Base-by-base conservation (phyloP, 2,329 filamentous ascomycete species). In the Ceratocystis alfenasii region DNA sequence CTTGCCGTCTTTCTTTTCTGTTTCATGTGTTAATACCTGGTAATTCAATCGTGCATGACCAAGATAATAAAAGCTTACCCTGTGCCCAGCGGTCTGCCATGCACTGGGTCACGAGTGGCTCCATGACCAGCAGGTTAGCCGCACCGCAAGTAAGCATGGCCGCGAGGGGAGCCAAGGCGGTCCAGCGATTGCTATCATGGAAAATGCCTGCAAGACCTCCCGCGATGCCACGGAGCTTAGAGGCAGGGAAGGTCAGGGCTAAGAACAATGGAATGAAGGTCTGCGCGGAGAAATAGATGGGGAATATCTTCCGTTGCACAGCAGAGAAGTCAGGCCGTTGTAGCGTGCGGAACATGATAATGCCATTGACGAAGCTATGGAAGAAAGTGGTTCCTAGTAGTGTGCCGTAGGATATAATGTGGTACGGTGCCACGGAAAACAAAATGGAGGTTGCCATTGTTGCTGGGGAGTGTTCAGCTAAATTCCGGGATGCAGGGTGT, bases 1-100 rank as follows among this genome's bases (percentile, higher is more conserved):
- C 81, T 95, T 96, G 65, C 90, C 90, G 73, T 96, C 93, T 71
- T 87, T 85, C 68, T 87, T 90, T 79, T 93, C 92, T 86, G 68
- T 60, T 50, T 36, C 33, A 62, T 48, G 33, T 65, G 17, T 66
- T 60, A 36, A 28, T 46, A 57, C 17, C 33, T 66, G 12, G 41
- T 62, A 25, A 12, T 5, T 28, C 33, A 17, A 44, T 8, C 10
- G 55, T 48, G 36, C 36, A 59, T n/a, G 8, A 12, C 12, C 36
- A 50, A 3, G 7, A 50, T n/a, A 50, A 50, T 20, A 10, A 17
- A 55, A 46, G 73, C 81, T 69, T 77, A 90, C 89, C 88, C 79
- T 96, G 93, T 62, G 86, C 82, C 72, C 88, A 88, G 72, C 91
- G 81, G 75, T 89, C 79, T 69, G 80, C 82, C 83, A 95, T 95